Conservation (phyloP, 148 eudicot genomes). For the Arbutus unedo region DNA sequence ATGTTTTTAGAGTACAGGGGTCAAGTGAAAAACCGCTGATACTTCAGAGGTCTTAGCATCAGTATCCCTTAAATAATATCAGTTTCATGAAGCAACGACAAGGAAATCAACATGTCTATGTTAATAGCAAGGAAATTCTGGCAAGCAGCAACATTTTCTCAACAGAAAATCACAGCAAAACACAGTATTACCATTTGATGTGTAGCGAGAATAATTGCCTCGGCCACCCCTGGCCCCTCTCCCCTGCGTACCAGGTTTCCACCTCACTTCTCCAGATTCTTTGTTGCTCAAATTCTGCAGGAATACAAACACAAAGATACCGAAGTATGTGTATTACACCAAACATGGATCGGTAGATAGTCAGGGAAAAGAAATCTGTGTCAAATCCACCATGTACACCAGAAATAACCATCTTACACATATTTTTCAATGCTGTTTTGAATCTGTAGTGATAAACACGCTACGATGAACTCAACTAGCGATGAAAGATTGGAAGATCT, state of each 20-base stretch:
- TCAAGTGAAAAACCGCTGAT: not conserved
- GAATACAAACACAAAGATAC: conserved; percentile 7
- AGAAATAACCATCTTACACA: not conserved
- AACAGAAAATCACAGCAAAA: not conserved
- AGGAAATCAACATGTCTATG: not conserved
- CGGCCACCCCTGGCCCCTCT: conserved; percentile 56
- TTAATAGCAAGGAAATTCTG: not conserved
- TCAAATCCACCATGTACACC: not conserved
- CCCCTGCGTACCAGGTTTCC: conserved; percentile 46
- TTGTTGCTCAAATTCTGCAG: conserved; percentile 35
- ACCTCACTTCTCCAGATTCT: conserved; percentile 41
- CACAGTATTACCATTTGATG: conserved; percentile 32
- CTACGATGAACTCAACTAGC: not conserved
- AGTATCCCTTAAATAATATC: not conserved
- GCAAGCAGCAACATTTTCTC: not conserved
- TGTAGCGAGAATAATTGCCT: conserved; percentile 40
- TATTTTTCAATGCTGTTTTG: not conserved
- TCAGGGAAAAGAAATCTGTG: not conserved
- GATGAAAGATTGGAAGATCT: not conserved
- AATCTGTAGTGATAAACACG: not conserved
- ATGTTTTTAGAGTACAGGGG: not conserved
- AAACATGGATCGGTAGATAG: not conserved
- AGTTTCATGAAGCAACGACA: not conserved
- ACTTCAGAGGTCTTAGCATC: not conserved
- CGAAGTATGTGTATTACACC: not conserved